phyloP scores from a whole-genome alignment of 2,329 filamentous ascomycete species.

The Epichloe gansuensis region DNA sequence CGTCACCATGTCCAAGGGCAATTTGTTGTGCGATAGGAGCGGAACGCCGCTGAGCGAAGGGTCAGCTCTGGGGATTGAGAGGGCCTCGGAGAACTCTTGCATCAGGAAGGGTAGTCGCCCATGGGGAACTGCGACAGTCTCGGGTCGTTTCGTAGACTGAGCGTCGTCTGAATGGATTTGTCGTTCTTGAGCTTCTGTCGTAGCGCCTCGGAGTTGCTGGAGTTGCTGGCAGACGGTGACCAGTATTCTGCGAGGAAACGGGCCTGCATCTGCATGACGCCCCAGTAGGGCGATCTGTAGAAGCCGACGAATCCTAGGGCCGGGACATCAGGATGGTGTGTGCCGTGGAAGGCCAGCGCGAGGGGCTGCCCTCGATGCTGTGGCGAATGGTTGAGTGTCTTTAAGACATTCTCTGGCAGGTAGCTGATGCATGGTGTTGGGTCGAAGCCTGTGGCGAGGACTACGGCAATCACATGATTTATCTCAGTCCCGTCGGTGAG shows the following conservation, averaged over 20 bases:
- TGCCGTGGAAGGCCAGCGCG: constrained; percentile 55
- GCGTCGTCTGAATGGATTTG: constrained; percentile 31
- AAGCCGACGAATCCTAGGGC: constrained; percentile 70
- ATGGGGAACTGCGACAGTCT: constrained; percentile 64
- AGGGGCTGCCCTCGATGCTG: constrained; percentile 45
- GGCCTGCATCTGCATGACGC: constrained; percentile 78
- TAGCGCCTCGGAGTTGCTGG: constrained; percentile 17
- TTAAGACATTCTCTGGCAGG: constrained; percentile 43
- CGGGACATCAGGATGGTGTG: constrained; percentile 46
- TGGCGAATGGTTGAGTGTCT: constrained; percentile 45
- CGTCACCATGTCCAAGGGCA: constrained; percentile 41
- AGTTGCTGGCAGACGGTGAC: constrained; percentile 23
- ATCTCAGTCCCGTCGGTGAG: constrained; percentile 25
- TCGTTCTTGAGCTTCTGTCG: constrained; percentile 30
- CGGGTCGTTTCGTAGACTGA: constrained; percentile 38
- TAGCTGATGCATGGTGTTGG: constrained; percentile 52
- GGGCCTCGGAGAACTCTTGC: constrained; percentile 52
- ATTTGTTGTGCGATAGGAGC: constrained; percentile 26
- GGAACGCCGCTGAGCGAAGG: constrained; percentile 18
- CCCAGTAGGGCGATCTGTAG: constrained; percentile 78
- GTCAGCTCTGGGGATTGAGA: constrained; percentile 36
- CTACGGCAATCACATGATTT: constrained; percentile 49
- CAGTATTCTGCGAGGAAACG: constrained; percentile 53
- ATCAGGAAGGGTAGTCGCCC: constrained; percentile 69
- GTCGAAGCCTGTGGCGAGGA: constrained; percentile 67